A percentile compares a stretch with the other conserved stretches of the same genome.
phyloP scores from a whole-genome alignment of 2,329 filamentous ascomycete genomes.

The Cryphonectria carpinicola region DNA sequence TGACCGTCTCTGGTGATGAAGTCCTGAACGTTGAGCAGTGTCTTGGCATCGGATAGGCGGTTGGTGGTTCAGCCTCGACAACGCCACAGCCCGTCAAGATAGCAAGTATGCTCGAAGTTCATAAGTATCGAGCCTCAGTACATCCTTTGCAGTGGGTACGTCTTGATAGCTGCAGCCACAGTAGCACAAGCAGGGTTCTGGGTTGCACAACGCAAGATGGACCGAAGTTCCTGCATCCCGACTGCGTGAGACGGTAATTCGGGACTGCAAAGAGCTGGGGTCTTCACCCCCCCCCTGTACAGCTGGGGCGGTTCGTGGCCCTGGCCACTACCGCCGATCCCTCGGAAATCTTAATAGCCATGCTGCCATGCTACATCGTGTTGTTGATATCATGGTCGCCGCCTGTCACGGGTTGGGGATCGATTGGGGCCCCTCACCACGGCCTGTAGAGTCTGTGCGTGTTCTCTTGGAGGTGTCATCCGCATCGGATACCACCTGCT shows the following conservation, averaged over 20 bases:
- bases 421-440: neutral
- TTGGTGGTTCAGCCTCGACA: neutral
- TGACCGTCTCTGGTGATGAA: neutral
- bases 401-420: neutral
- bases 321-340: conserved; percentile 13
- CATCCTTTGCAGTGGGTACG: neutral
- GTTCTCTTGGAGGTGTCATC: neutral
- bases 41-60: conserved; percentile 1
- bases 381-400: neutral
- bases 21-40: neutral
- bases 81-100: neutral
- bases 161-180: conserved; percentile 9
- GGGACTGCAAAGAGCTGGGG: conserved; percentile 25
- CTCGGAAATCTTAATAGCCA: neutral
- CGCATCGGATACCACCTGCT: neutral
- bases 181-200: conserved; percentile 14
- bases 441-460: neutral
- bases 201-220: conserved; percentile 6
- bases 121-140: conserved; percentile 6
- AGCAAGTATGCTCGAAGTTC: neutral
- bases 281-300: conserved; percentile 21
- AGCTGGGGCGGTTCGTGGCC: conserved; percentile 12
- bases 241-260: conserved; percentile 21
- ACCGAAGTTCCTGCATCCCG: conserved; percentile 22
- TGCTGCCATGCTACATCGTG: neutral